These are phyloP conservation scores for Sporothrix curviconia DNA, from an alignment of 2,329 filamentous ascomycete genomes.

Conservation along the genomic window DNA sequence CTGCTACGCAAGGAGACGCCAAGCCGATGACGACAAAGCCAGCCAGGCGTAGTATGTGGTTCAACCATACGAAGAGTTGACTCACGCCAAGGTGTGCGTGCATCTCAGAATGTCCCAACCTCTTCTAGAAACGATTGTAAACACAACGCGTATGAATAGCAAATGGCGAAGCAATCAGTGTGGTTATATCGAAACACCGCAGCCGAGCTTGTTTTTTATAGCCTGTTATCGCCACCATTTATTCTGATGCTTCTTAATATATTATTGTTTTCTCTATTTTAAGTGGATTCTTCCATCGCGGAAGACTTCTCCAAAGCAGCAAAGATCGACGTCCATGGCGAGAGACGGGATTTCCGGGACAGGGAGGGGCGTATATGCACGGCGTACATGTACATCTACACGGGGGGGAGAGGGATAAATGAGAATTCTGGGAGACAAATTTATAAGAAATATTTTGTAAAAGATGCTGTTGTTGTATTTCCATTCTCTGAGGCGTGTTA, in stretches of 20 bases:
- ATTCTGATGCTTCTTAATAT: background rate
- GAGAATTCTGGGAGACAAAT: background rate
- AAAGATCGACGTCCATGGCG: background rate
- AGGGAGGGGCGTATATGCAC: background rate
- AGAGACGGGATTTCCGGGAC: constrained; percentile 1
- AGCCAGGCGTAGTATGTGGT: no score
- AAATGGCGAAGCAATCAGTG: background rate
- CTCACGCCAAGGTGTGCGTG: background rate
- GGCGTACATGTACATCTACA: no score
- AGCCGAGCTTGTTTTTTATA: background rate
- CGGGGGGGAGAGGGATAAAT: no score
- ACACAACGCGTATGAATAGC: background rate
- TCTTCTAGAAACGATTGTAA: background rate
- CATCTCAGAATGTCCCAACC: background rate
- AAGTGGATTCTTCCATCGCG: constrained; percentile 4
- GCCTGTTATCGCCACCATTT: background rate
- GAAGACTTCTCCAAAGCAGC: constrained; percentile 4
- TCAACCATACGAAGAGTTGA: background rate
- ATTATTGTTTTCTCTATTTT: background rate
- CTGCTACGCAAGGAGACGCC: no score
- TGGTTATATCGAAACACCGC: no score
- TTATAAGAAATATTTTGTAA: background rate
- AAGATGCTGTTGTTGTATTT: background rate
- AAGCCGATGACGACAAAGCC: no score
- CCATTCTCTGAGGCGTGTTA: background rate